These are phyloP conservation scores for Chalciporus chontae DNA, from an alignment of 768 basidiomycete species.

Conservation along the genomic window DNA sequence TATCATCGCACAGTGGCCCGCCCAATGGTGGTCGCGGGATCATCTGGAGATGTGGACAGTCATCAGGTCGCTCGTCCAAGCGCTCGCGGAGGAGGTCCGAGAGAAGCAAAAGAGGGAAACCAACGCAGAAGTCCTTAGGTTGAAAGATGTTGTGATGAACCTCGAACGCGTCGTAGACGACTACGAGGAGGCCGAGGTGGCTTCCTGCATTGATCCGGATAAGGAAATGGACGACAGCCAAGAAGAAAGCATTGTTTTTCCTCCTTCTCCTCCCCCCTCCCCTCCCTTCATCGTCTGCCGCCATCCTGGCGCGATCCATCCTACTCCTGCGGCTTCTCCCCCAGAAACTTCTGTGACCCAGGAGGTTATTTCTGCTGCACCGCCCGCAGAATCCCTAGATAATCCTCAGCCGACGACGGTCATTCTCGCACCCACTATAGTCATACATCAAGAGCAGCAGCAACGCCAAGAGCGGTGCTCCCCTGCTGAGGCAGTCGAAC, in stretches of 20 bases:
- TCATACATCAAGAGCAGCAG: slow-evolving; percentile 22
- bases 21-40: slow-evolving; percentile 63
- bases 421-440: slow-evolving; percentile 24
- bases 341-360: slow-evolving; percentile 6
- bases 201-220: slow-evolving; percentile 19
- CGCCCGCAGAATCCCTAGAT: slow-evolving; percentile 1
- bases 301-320: not conserved
- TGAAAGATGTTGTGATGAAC: slow-evolving; percentile 49
- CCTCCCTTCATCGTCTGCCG: slow-evolving; percentile 14
- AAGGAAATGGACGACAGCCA: slow-evolving; percentile 15
- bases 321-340: slow-evolving; percentile 1
- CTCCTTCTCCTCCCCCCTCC: slow-evolving; percentile 20
- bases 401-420: slow-evolving; percentile 14
- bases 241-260: slow-evolving; percentile 12
- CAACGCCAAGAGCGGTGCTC: slow-evolving; percentile 12
- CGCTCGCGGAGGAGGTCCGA: slow-evolving; percentile 64
- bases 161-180: slow-evolving; percentile 44
- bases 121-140: slow-evolving; percentile 44
- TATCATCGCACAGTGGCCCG: slow-evolving; percentile 62
- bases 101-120: slow-evolving; percentile 42
- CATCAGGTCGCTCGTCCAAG: slow-evolving; percentile 53
- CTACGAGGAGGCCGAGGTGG: slow-evolving; percentile 33
- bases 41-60: slow-evolving; percentile 60
- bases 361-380: slow-evolving; percentile 1
- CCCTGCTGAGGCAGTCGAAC: slow-evolving; percentile 13